Evolutionary conservation across 495 filamentous ascomycete genomes (phyloP), one percentile per base, ranked within the genome.

Genomic region (Aspergillus mulundensis): DNA sequence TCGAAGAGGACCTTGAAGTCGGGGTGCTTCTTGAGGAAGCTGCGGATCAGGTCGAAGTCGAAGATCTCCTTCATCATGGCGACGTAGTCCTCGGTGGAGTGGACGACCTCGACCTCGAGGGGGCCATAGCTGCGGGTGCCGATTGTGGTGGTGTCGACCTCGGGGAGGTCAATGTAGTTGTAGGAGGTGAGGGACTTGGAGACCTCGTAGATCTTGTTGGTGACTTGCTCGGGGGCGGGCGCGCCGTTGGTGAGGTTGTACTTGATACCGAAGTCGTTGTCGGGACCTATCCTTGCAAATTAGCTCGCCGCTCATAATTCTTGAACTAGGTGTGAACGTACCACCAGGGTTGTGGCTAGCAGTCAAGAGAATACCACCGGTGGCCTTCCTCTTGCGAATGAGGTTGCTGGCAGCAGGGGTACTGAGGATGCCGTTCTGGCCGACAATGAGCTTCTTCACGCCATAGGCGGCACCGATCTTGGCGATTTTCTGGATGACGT

Each of bases 1-100:
- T 98, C 94, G 63, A 98, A 98, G 53, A 98, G 82, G 43, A 97
- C 86, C 77, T 96, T 96, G 81, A 98, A 98, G 70, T 95, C 90
- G 24, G 84, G 77, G 74, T 97, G 88, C 43, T 80, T 69, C 66
- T 80, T 77, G 63, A 97, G 86, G 81, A 98, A 98, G 56, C 84
- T 81, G 77, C 89, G 92, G 82, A 98, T 98, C 52, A 96, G 78
- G 58, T 86, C 80, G 69, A 98, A 98, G 72, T 98, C 93, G 69
- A 98, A 98, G 72, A 97, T 98, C 56, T 91, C 86, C 79, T 96
- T 97, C 75, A 98, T 84, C 86, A 96, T 94, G 61, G 86, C 81
- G 50, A 96, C 80, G 65, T 98, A 98, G 77, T 97, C 94, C 56
- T 85, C 79, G 38, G 87, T 90, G 53, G 89, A 90, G 76, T 97